Percentiles rank a stretch among this genome's conserved stretches.
These are phyloP conservation scores for Corylus avellana DNA, from an alignment of 306 rosid species.

Conservation along the genomic window DNA sequence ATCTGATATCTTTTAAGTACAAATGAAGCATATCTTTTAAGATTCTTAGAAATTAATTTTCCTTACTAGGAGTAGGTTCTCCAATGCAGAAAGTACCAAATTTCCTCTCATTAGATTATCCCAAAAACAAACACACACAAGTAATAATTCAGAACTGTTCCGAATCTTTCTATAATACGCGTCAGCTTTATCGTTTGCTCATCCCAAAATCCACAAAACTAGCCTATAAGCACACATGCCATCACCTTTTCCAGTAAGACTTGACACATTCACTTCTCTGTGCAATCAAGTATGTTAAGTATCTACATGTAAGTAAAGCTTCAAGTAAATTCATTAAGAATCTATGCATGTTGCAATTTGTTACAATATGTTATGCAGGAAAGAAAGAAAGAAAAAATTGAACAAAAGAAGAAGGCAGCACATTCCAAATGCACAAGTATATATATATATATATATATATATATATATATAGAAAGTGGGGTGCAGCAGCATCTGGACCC, in stretches of 20 bases:
- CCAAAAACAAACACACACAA: too few species aligned
- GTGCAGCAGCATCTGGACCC: too few species aligned
- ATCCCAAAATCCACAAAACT: neutral
- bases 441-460: too few species aligned
- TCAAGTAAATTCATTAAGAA: neutral
- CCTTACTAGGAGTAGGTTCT: too few species aligned
- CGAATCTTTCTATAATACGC: neutral
- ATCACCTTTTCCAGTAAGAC: neutral
- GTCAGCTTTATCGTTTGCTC: neutral
- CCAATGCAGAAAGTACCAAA: too few species aligned
- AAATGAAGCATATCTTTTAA: too few species aligned
- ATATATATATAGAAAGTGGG: too few species aligned
- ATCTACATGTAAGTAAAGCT: neutral
- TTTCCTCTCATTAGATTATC: too few species aligned
- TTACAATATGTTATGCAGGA: neutral
- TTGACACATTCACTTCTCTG: neutral
- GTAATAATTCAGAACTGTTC: too few species aligned
- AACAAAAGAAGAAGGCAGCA: neutral
- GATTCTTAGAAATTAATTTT: too few species aligned
- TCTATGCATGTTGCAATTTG: neutral
- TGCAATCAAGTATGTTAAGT: neutral
- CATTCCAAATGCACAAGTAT: conserved; percentile 13
- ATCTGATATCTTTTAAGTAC: too few species aligned
- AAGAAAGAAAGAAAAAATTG: neutral
- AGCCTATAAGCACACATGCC: neutral